Evolutionary conservation across 495 filamentous ascomycete species (phyloP).

Genomic region (Neurospora sp.): DNA sequence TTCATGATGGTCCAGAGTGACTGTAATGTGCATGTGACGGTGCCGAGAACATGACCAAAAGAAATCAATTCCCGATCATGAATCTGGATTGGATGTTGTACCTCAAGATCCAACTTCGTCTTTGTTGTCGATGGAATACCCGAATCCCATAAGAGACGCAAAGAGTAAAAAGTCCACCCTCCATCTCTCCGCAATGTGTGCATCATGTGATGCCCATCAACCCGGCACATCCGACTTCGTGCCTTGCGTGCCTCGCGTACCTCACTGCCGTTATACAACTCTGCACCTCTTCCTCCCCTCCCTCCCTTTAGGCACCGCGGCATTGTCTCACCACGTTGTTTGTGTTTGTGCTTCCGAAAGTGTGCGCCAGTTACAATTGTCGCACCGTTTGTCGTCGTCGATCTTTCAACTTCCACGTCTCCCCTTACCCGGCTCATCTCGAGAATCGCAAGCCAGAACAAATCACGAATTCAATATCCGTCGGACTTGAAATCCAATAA

Average conservation of each 20-base stretch:
- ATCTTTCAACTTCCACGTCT: neutral
- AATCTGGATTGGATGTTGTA: neutral
- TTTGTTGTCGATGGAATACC: no score
- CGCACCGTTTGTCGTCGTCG: neutral
- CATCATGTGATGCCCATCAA: neutral
- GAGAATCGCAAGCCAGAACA: neutral
- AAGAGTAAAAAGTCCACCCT: neutral
- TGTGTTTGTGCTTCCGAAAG: neutral
- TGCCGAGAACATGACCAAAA: neutral
- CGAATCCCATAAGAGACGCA: neutral
- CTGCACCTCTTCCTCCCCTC: no score
- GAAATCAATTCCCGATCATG: neutral
- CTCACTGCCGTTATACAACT: neutral
- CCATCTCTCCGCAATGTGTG: neutral
- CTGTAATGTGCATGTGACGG: neutral
- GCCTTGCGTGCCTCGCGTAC: neutral
- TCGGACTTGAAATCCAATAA: neutral
- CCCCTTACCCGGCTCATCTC: no score
- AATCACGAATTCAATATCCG: neutral
- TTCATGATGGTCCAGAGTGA: neutral
- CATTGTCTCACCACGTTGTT: neutral
- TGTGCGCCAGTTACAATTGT: neutral
- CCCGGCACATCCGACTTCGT: neutral
- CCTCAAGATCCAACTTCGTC: neutral
- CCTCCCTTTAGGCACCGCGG: neutral